A percentile compares a stretch with the other conserved stretches of the same genome.
phyloP scores from a whole-genome alignment of 345 rosid species.

The Microcos paniculata region DNA sequence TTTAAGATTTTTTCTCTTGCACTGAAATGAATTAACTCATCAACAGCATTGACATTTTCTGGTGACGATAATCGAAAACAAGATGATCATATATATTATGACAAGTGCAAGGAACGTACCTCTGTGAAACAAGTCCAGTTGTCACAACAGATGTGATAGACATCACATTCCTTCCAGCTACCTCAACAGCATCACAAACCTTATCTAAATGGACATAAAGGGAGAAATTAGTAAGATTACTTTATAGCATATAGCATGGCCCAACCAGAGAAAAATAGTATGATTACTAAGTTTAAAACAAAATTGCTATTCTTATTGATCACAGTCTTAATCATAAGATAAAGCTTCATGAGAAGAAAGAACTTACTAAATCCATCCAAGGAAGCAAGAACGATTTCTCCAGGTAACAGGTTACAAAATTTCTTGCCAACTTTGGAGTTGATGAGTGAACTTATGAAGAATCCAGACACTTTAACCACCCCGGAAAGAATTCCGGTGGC shows the following conservation, averaged over 20 bases:
- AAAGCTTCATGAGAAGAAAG: not conserved
- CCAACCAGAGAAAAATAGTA: not conserved
- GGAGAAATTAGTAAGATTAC: not conserved
- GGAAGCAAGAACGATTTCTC: conserved; percentile 88
- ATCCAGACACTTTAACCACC: conserved; percentile 76
- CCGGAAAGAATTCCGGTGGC: conserved; percentile 79
- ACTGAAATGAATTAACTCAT: not conserved
- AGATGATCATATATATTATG: not conserved
- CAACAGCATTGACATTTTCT: not conserved
- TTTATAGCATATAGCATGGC: not conserved
- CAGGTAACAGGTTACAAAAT: conserved; percentile 78
- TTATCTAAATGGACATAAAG: conserved; percentile 39
- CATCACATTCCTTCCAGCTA: conserved; percentile 89
- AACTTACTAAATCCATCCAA: conserved; percentile 95
- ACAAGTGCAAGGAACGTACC: conserved; percentile 33
- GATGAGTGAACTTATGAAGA: conserved; percentile 69
- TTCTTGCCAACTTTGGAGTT: conserved; percentile 83
- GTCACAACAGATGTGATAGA: conserved; percentile 83
- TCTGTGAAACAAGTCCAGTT: conserved; percentile 74
- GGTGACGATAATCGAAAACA: not conserved
- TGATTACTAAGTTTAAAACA: not conserved
- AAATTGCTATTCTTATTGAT: not conserved
- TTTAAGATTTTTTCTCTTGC: not conserved
- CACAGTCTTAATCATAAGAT: not conserved
- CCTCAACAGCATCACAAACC: too few species aligned